Percentiles rank a stretch among this genome's conserved stretches.
These are phyloP conservation scores for Talaromyces verruculosus DNA, from an alignment of 2,329 filamentous ascomycete genomes.

Conservation along the genomic window DNA sequence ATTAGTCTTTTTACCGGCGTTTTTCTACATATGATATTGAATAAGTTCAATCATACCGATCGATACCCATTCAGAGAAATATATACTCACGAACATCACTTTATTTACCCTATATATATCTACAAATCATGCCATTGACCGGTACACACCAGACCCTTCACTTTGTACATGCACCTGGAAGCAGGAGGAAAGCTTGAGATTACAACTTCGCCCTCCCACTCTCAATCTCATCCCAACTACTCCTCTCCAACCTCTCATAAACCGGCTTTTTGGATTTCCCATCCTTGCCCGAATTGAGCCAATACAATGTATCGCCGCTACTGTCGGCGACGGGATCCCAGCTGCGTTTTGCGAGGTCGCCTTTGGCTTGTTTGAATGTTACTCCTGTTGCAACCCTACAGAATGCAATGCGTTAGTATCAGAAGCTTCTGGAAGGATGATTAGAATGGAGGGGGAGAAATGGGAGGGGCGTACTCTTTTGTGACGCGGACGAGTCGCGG, in stretches of 20 bases:
- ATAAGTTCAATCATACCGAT: neutral
- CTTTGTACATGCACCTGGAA: no score
- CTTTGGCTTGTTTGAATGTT: constrained; percentile 54
- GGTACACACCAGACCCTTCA: neutral
- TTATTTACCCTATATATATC: neutral
- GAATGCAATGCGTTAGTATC: neutral
- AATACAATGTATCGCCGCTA: constrained; percentile 44
- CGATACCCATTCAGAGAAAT: constrained; percentile 1
- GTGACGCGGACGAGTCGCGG: constrained; percentile 50
- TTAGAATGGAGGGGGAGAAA: neutral
- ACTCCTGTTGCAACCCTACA: constrained; percentile 47
- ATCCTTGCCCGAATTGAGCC: constrained; percentile 36
- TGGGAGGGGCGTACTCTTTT: constrained; percentile 41
- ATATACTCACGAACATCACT: neutral
- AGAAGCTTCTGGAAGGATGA: neutral
- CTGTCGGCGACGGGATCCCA: constrained; percentile 36
- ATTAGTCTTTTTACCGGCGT: neutral
- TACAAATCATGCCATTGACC: neutral
- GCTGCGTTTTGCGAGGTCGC: constrained; percentile 43
- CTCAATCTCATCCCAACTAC: constrained; percentile 45
- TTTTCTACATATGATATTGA: neutral
- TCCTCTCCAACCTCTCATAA: constrained; percentile 41
- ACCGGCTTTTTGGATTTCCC: constrained; percentile 7
- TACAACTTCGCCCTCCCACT: constrained; percentile 46
- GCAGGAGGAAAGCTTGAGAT: neutral